Conservation (phyloP, 169 alveolate species). For the Cryptosporidium parvum region DNA sequence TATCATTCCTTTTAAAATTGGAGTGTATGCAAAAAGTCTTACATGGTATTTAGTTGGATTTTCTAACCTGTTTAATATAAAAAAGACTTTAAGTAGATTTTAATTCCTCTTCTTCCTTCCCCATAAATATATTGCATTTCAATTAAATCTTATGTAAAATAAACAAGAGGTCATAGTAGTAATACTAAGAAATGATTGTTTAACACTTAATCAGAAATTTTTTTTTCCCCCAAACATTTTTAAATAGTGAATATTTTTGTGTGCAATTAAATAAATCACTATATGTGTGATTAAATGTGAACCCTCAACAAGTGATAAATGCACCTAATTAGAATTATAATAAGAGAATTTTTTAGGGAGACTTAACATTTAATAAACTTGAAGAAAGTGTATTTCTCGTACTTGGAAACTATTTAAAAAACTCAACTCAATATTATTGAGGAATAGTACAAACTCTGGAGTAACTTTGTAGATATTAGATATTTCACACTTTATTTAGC, state of each 20-base stretch:
- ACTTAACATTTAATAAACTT: background rate
- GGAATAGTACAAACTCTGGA: background rate
- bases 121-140: no score
- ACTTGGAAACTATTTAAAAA: background rate
- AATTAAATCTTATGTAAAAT: no score
- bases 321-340: background rate
- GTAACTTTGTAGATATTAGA: background rate
- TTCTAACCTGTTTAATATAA: background rate
- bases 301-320: background rate
- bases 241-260: background rate
- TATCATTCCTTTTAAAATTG: no score
- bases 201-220: background rate
- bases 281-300: slow-evolving; percentile 27
- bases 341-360: background rate
- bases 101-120: no score
- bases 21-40: background rate
- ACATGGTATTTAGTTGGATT: background rate
- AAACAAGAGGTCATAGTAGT: no score
- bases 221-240: background rate
- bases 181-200: background rate
- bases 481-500: background rate
- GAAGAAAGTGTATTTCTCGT: background rate
- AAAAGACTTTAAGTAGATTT: background rate
- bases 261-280: slow-evolving; percentile 7
- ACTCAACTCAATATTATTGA: background rate